Base-by-base conservation (phyloP, 306 rosid genomes). In the Lablab purpureus region DNA sequence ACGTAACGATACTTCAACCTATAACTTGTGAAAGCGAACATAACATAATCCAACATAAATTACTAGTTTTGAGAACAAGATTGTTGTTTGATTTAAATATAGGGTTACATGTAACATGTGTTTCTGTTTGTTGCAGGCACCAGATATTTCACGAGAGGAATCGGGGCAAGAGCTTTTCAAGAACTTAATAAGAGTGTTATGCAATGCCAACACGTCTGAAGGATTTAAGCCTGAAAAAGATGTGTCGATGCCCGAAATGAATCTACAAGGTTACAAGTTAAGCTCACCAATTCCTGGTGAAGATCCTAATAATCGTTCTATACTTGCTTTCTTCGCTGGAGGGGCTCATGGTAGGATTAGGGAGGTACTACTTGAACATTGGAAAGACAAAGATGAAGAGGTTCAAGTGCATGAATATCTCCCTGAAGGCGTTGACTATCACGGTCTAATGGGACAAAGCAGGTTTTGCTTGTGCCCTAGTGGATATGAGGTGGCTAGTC, bases 401-500 rank as follows among this genome's bases (percentile, higher is more conserved):
- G 50, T 93, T 13, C 87, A 81, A 79, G 91, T 91, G 15, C 81
- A 89, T 13, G 91, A 88, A 74, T 87, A 85, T 68, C 94, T 93
- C 34, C 84, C 90, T 0, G 22, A 69, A 15, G 74, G 74, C 10
- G 22, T 76, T 6, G 21, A 85, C 49, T 93, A 93, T 71, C 1
- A 30, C 2, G 34, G 46, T 5, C 30, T 87, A 14, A 87, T 93
- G 87, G 88, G 80, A 0, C 81, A 52, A 0, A 86, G 89, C 86
- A 93, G 80, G 83, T 93, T 87, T 50, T 91, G 98, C 36, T 64
- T 93, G 79, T 91, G 97, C 74, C 97, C 97, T 0, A 93, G 98
- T 81, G 98, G 98, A 0, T 89, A 75, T 34, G 97, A 93, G 76
- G 98, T 93, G 13, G 98, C 98, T 0, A 93, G 98, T 69, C 91